Evolutionary conservation across 768 basidiomycete genomes (phyloP), one percentile per base, ranked within the genome.

Genomic region (Leucocoprinus birnbaumii): DNA sequence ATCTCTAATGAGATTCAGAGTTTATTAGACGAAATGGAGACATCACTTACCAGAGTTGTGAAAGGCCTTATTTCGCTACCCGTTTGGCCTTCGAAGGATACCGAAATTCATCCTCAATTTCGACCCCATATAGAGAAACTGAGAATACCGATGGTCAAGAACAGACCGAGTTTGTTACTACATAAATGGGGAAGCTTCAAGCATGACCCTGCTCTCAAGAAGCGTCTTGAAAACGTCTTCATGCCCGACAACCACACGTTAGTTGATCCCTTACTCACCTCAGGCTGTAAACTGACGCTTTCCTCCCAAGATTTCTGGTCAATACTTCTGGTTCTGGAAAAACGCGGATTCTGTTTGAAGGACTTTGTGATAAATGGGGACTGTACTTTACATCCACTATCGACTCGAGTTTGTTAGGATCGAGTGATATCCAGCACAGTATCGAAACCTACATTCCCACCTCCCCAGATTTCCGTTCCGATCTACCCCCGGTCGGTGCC

Each of bases 301-400:
- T 43, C 14, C 26, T 43, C 14, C 43, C n/a, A n/a, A 76, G 75
- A 13, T 73, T 76, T 52, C 68, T 79, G 16, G 73, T 79, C 26
- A 79, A 79, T 44, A 79, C 77, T 0, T 79, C 76, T 21, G 76
- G 76, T 7, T 77, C 76, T 2, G 76, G 76, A 18, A 79, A 79
- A 58, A 77, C 76, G 0, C 65, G 76, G 27, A 65, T 76, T 10
- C 62, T 79, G 2, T 59, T 79, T 8, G 76, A 78, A 60, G 76
- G 76, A 19, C 66, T 79, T 3, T 78, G 76, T 52, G 59, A 69
- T 26, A 63, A 71, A 42, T 79, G 77, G 77, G 77, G 76, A 3
- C 73, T 79, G 51, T 79, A 79, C 59, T 76, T 79, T 57, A 78
- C 76, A 0, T 76, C 75, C 10, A 56, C 68, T 10, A 70, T 76